Percentiles rank a stretch among this genome's conserved stretches.
These are phyloP conservation scores for Monosporascus sp. DNA, from an alignment of 2,329 filamentous ascomycete species.

Conservation along the genomic window DNA sequence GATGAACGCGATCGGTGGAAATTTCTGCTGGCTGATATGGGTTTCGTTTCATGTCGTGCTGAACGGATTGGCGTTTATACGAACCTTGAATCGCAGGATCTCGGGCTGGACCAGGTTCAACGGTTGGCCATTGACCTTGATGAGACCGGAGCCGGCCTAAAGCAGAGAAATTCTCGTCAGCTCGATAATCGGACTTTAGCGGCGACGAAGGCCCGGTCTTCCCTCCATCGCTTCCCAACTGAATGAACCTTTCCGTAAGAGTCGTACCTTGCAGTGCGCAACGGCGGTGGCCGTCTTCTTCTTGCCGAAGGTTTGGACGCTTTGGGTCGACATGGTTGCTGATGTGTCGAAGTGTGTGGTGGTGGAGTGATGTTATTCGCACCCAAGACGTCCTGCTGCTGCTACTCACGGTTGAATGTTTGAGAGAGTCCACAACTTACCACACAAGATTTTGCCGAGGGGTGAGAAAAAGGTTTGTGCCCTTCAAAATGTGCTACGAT, in stretches of 20 bases:
- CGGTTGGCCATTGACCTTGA: conserved; percentile 98
- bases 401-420: conserved; percentile 11
- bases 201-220: no score
- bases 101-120: conserved; percentile 91
- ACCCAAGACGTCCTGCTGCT: conserved; percentile 11
- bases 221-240: no score
- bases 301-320: conserved; percentile 99
- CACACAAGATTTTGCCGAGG: conserved; percentile 15
- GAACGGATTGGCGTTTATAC: conserved; percentile 17
- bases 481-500: conserved; percentile 8
- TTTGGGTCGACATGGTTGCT: conserved; percentile 72
- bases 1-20: neutral
- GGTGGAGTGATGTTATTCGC: conserved; percentile 20
- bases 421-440: conserved; percentile 6
- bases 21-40: neutral
- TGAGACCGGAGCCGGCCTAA: conserved; percentile 56
- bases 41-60: neutral
- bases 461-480: conserved; percentile 23
- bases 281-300: conserved; percentile 87
- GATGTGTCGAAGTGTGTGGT: conserved; percentile 13
- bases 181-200: conserved; percentile 7
- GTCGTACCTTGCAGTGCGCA: conserved; percentile 78
- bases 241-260: neutral
- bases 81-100: conserved; percentile 95
- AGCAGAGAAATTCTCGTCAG: conserved; percentile 11